Conservation (phyloP, 495 filamentous ascomycete species). For the Penicillium coprophilum region DNA sequence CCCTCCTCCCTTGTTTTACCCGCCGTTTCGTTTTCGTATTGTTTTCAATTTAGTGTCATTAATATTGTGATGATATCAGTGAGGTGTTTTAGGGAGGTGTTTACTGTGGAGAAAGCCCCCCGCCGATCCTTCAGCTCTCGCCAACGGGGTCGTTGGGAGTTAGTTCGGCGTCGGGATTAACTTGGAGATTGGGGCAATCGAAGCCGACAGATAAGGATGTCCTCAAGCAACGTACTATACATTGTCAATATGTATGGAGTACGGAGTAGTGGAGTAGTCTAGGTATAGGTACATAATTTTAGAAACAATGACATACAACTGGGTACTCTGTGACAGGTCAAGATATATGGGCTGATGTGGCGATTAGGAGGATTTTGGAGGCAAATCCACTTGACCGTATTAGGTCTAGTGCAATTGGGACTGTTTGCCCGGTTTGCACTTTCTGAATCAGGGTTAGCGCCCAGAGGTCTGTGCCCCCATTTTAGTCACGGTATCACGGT, state of each 20-base stretch:
- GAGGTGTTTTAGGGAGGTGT: conserved; percentile 5
- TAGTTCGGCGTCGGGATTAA: conserved; percentile 8
- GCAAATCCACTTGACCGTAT: background rate
- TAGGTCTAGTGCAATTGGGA: background rate
- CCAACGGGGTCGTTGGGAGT: conserved; percentile 4
- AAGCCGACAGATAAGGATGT: background rate
- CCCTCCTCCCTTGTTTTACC: background rate
- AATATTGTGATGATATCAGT: conserved; percentile 6
- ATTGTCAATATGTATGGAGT: no score
- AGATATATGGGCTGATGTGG: conserved; percentile 1
- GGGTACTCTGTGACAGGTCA: no score
- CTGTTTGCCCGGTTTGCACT: conserved; percentile 15
- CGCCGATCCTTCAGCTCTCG: conserved; percentile 4
- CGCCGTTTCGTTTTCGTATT: background rate
- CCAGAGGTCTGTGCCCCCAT: conserved; percentile 3
- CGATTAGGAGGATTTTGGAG: background rate
- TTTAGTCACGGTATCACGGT: conserved; percentile 8
- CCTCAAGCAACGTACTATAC: no score
- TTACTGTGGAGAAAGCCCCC: conserved; percentile 11
- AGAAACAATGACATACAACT: no score
- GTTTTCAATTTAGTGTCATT: background rate
- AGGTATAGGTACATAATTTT: no score
- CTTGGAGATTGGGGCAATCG: background rate
- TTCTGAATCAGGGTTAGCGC: conserved; percentile 13
- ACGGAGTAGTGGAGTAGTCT: no score